These are phyloP conservation scores for Auricularia sp. DNA, from an alignment of 768 basidiomycete species.

Conservation along the genomic window DNA sequence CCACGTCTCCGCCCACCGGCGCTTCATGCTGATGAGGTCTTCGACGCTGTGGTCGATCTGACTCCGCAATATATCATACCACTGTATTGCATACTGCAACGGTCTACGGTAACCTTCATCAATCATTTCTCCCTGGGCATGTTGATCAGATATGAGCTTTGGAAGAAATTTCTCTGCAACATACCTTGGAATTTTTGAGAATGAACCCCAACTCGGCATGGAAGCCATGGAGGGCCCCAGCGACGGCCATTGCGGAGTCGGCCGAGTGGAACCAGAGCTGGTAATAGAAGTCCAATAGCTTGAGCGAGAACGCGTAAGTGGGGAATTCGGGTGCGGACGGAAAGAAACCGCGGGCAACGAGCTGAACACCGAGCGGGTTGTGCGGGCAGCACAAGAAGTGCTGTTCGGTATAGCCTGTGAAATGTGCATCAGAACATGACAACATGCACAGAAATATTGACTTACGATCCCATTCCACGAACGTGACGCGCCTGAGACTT, in stretches of 20 bases:
- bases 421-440: too few species aligned
- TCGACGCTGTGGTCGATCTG: slow-evolving; percentile 11
- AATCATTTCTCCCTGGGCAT: slow-evolving; percentile 14
- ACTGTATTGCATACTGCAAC: slow-evolving; percentile 18
- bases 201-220: slow-evolving; percentile 20
- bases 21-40: background rate
- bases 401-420: background rate
- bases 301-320: slow-evolving; percentile 14
- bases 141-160: background rate
- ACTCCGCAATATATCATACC: slow-evolving; percentile 17
- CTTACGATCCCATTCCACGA: too few species aligned
- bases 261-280: slow-evolving; percentile 28
- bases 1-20: background rate
- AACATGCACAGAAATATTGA: too few species aligned
- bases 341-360: slow-evolving; percentile 17
- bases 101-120: slow-evolving; percentile 23
- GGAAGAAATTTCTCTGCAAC: background rate
- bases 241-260: slow-evolving; percentile 23
- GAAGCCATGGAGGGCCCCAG: slow-evolving; percentile 19
- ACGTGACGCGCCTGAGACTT: too few species aligned
- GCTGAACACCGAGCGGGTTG: background rate
- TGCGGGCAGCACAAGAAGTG: background rate
- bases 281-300: slow-evolving; percentile 24
- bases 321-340: slow-evolving; percentile 19
- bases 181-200: slow-evolving; percentile 11